Evolutionary conservation across 768 basidiomycete genomes (phyloP).

Genomic region (Auricularia cornea): DNA sequence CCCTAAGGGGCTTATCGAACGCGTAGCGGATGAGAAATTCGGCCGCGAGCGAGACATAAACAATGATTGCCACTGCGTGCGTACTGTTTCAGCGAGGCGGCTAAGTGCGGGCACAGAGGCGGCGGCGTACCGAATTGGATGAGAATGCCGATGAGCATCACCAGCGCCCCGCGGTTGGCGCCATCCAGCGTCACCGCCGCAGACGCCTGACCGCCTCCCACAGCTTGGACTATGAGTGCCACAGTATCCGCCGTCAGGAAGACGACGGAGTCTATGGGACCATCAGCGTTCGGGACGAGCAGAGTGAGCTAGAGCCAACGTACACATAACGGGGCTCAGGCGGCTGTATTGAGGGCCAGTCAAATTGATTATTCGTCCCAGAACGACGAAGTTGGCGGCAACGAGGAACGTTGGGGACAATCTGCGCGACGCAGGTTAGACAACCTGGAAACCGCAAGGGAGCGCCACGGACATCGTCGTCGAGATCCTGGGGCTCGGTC

Average conservation of each 20-base stretch:
- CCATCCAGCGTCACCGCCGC: slow-evolving; percentile 18
- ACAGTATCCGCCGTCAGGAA: slow-evolving; percentile 38
- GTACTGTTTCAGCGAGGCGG: background rate
- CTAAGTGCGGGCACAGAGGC: too few species aligned
- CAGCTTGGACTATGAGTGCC: slow-evolving; percentile 53
- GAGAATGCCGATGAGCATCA: slow-evolving; percentile 60
- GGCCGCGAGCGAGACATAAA: slow-evolving; percentile 31
- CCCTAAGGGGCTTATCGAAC: slow-evolving; percentile 13
- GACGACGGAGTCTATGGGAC: slow-evolving; percentile 18
- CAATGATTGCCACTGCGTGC: slow-evolving; percentile 32
- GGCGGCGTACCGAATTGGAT: slow-evolving; percentile 42
- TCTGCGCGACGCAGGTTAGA: background rate
- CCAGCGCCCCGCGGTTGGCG: slow-evolving; percentile 31
- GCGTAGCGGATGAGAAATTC: slow-evolving; percentile 40
- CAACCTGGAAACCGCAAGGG: background rate
- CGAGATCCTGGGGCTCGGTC: slow-evolving; percentile 30
- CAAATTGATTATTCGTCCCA: slow-evolving; percentile 10
- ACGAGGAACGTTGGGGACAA: slow-evolving; percentile 16
- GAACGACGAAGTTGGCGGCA: slow-evolving; percentile 13
- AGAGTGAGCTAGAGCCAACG: background rate
- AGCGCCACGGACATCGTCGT: slow-evolving; percentile 30
- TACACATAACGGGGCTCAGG: slow-evolving; percentile 6
- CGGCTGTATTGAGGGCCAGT: slow-evolving; percentile 17
- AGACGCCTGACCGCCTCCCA: slow-evolving; percentile 52
- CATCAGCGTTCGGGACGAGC: background rate